phyloP scores from a whole-genome alignment of 805 yeast genomes.

The Saturnispora gosingensis region DNA sequence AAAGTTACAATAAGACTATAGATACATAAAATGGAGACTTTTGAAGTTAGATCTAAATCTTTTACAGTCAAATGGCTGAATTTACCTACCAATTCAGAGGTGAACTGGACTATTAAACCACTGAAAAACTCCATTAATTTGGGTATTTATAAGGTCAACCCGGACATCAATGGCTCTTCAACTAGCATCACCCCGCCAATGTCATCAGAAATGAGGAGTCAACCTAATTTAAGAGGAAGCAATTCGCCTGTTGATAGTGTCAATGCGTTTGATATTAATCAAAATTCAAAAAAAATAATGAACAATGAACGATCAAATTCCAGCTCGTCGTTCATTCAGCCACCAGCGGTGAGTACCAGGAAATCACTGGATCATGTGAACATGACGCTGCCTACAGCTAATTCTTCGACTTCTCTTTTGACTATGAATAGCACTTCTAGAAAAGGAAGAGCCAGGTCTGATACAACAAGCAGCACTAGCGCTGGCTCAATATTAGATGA shows the following conservation, averaged over 20 bases:
- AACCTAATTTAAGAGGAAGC: background rate
- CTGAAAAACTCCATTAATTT: slow-evolving; percentile 47
- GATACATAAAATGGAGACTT: slow-evolving; percentile 59
- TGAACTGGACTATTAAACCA: slow-evolving; percentile 80
- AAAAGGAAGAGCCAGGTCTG: background rate
- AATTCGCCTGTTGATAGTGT: slow-evolving; percentile 16
- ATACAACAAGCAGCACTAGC: slow-evolving; percentile 2
- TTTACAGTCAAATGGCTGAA: slow-evolving; percentile 88
- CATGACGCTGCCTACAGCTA: background rate
- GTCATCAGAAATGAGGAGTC: slow-evolving; percentile 7
- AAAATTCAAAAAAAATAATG: slow-evolving; percentile 24
- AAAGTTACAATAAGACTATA: background rate
- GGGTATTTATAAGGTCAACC: slow-evolving; percentile 26
- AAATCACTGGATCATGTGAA: background rate
- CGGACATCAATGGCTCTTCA: slow-evolving; percentile 6
- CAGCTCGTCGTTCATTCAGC: too few species aligned
- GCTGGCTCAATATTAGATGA: slow-evolving; percentile 34
- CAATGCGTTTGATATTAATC: slow-evolving; percentile 24
- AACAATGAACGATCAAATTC: background rate
- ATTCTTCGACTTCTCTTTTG: background rate
- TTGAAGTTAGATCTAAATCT: slow-evolving; percentile 84
- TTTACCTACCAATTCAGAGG: slow-evolving; percentile 54
- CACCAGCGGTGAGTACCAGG: background rate
- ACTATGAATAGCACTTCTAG: background rate
- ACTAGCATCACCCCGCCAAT: slow-evolving; percentile 7